Evolutionary conservation across 345 rosid species (phyloP).

Genomic region (Aethionema arabicum): DNA sequence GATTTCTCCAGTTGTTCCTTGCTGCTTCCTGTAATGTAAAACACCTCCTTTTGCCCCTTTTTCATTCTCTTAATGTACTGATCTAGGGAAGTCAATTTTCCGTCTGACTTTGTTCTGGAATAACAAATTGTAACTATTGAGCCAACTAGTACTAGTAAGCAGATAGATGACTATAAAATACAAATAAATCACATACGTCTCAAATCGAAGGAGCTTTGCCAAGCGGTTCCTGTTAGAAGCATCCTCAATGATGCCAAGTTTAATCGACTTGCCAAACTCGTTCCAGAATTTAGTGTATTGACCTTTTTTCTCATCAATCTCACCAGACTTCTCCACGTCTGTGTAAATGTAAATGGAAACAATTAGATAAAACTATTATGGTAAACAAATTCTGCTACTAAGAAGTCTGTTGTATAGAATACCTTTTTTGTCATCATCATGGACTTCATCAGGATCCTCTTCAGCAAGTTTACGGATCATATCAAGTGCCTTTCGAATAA

Average conservation of each 20-base stretch:
- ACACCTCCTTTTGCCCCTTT: conserved; percentile 78
- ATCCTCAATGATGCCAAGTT: conserved; percentile 95
- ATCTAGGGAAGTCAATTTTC: conserved; percentile 88
- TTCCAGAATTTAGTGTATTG: conserved; percentile 94
- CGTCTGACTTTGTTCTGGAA: conserved; percentile 87
- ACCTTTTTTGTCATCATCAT: conserved; percentile 81
- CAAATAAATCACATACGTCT: conserved; percentile 51
- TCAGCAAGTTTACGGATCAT: conserved; percentile 88
- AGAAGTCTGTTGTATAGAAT: conserved; percentile 19
- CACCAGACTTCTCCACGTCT: conserved; percentile 66
- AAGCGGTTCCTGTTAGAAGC: conserved; percentile 91
- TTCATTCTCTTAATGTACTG: conserved; percentile 97
- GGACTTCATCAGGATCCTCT: conserved; percentile 84
- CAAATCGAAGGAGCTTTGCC: conserved; percentile 90
- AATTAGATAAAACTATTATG: not conserved
- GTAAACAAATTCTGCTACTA: not conserved
- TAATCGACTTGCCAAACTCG: conserved; percentile 95
- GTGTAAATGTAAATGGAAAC: conserved; percentile 24
- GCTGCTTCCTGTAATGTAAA: conserved; percentile 93
- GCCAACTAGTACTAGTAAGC: not conserved
- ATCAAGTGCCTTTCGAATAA: conserved; percentile 93
- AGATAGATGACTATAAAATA: not conserved
- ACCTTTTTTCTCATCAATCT: conserved; percentile 77
- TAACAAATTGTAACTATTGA: conserved; percentile 3
- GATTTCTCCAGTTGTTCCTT: conserved; percentile 93